Evolutionary conservation across 139 green algal genomes (phyloP).

Genomic region (Chlamydomonas sp.): DNA sequence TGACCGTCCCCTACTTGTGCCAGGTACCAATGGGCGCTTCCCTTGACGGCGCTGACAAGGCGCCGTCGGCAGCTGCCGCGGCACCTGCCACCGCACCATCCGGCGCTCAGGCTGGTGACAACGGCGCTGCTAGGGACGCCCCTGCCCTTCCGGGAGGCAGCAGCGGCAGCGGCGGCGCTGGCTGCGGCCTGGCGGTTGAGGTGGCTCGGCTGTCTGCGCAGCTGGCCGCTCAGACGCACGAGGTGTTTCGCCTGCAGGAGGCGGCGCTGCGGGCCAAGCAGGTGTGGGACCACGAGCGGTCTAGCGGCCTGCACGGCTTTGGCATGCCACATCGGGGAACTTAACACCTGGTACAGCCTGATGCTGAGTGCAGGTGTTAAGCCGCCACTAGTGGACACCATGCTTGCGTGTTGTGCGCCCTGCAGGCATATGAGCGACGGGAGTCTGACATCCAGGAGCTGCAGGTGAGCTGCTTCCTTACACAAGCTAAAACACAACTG

Average conservation of each 20-base stretch:
- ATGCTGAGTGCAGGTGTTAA: background rate
- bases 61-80: too few relatives aligned
- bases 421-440: constrained; percentile 38
- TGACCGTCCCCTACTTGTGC: too few relatives aligned
- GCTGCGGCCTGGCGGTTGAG: constrained; percentile 2
- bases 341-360: background rate
- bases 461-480: background rate
- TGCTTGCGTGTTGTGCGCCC: background rate
- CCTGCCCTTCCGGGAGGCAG: too few relatives aligned
- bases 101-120: too few relatives aligned
- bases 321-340: background rate
- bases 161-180: background rate
- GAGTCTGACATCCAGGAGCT: constrained; percentile 59
- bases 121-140: too few relatives aligned
- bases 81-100: too few relatives aligned
- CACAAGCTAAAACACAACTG: too few relatives aligned
- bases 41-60: too few relatives aligned
- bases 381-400: background rate
- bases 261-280: constrained; percentile 46
- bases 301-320: background rate
- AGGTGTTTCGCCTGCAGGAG: constrained; percentile 34
- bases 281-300: background rate
- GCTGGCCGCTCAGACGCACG: constrained; percentile 39
- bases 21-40: too few relatives aligned
- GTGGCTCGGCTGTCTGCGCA: constrained; percentile 43